Percentiles rank a stretch among this genome's conserved stretches.
These are phyloP conservation scores for Withania somnifera DNA, from an alignment of 305 asterid genomes.

Conservation along the genomic window DNA sequence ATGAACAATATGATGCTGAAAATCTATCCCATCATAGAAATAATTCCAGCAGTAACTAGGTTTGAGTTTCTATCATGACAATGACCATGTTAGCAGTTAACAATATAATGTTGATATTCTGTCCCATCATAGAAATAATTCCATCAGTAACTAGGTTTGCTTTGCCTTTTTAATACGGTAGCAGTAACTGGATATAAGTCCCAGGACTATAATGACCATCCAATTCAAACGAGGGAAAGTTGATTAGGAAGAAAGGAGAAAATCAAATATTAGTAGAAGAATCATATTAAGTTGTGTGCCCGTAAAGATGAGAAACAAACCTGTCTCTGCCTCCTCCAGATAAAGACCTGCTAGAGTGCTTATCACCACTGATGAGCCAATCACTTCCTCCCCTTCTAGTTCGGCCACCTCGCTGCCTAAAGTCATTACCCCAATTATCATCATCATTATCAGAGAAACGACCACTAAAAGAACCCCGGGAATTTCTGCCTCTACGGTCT, in stretches of 20 bases:
- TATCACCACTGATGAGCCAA: constrained; percentile 61
- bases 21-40: neutral
- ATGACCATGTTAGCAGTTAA: no score
- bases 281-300: neutral
- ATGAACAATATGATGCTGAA: neutral
- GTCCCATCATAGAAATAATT: neutral
- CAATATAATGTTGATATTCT: neutral
- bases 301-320: constrained; percentile 8
- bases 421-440: constrained; percentile 22
- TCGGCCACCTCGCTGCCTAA: constrained; percentile 36
- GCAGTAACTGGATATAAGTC: neutral
- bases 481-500: constrained; percentile 28
- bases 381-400: constrained; percentile 57
- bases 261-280: neutral
- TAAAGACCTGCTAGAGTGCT: constrained; percentile 32
- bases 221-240: neutral
- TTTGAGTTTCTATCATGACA: no score
- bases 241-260: neutral
- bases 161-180: neutral
- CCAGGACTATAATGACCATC: neutral
- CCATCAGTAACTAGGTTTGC: neutral
- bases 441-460: constrained; percentile 20
- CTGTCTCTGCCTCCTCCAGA: constrained; percentile 54
- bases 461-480: constrained; percentile 16
- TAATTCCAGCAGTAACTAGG: no score